Percentiles rank a stretch among this genome's conserved stretches.
phyloP scores from a whole-genome alignment of 2,329 filamentous ascomycete species.

The Fusarium heterosporum region DNA sequence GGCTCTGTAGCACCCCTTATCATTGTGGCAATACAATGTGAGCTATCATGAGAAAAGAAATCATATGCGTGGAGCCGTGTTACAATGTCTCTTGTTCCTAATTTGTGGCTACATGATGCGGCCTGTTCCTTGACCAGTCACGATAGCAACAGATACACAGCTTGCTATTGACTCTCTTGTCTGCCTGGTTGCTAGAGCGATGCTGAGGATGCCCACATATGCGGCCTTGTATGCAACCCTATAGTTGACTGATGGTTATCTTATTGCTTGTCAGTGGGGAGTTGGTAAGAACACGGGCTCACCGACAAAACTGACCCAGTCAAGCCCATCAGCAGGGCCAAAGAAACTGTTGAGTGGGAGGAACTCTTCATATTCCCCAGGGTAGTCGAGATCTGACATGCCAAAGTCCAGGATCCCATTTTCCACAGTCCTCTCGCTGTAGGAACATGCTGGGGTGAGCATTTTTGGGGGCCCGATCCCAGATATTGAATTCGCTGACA shows the following conservation, averaged over 20 bases:
- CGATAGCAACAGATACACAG: conserved; percentile 20
- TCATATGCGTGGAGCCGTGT: background rate
- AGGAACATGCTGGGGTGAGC: background rate
- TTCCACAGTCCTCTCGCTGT: conserved; percentile 6
- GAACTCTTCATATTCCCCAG: conserved; percentile 50
- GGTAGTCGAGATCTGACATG: conserved; percentile 29
- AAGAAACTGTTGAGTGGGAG: conserved; percentile 55
- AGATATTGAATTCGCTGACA: conserved; percentile 16
- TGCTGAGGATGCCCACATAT: background rate
- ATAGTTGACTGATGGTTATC: conserved; percentile 48
- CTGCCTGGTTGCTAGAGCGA: conserved; percentile 23
- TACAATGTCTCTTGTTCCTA: background rate
- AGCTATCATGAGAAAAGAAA: conserved; percentile 1
- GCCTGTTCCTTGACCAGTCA: conserved; percentile 31
- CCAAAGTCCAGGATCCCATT: conserved; percentile 17
- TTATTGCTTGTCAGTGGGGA: conserved; percentile 28
- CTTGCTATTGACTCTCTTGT: background rate
- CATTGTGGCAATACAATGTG: background rate
- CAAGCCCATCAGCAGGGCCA: conserved; percentile 49
- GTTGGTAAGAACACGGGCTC: background rate
- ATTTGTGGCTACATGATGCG: conserved; percentile 14
- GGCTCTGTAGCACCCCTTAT: background rate
- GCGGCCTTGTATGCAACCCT: conserved; percentile 20
- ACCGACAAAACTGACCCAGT: conserved; percentile 54
- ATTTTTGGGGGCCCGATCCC: conserved; percentile 6